These are phyloP conservation scores for Panaeolus cyanescens DNA, from an alignment of 768 basidiomycete species.

Conservation along the genomic window DNA sequence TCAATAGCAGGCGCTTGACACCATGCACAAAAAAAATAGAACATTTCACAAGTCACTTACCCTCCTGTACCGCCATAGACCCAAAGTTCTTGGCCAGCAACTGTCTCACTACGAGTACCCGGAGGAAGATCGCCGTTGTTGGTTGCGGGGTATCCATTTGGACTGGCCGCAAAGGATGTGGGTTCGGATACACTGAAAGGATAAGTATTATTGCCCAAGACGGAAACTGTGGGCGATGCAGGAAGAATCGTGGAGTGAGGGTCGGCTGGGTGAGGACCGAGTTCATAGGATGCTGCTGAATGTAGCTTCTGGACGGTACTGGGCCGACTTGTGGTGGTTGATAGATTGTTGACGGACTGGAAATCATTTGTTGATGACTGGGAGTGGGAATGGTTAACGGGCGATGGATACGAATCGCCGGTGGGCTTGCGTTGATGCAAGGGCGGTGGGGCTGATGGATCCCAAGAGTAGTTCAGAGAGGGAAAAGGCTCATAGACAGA, in stretches of 20 bases:
- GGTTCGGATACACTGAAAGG: background rate
- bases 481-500: conserved; percentile 80
- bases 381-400: conserved; percentile 2
- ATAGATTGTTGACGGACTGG: conserved; percentile 7
- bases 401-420: conserved; percentile 5
- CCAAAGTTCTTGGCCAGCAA: conserved; percentile 71
- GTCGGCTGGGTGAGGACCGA: conserved; percentile 76
- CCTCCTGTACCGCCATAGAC: conserved; percentile 61
- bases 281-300: conserved; percentile 44
- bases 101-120: conserved; percentile 37
- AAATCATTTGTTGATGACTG: conserved; percentile 3
- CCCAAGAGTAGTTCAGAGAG: conserved; percentile 70
- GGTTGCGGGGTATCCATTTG: background rate
- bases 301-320: background rate
- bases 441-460: conserved; percentile 45
- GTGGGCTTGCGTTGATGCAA: conserved; percentile 9
- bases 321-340: background rate
- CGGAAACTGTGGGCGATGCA: conserved; percentile 18
- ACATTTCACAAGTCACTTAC: conserved; percentile 32
- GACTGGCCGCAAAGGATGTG: background rate
- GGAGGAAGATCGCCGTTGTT: background rate
- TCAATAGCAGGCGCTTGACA: background rate
- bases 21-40: background rate
- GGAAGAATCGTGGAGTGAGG: conserved; percentile 54
- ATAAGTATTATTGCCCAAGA: conserved; percentile 8